Evolutionary conservation across 768 basidiomycete genomes (phyloP), one percentile per base, ranked within the genome.

Genomic region (Russula dissimulans): DNA sequence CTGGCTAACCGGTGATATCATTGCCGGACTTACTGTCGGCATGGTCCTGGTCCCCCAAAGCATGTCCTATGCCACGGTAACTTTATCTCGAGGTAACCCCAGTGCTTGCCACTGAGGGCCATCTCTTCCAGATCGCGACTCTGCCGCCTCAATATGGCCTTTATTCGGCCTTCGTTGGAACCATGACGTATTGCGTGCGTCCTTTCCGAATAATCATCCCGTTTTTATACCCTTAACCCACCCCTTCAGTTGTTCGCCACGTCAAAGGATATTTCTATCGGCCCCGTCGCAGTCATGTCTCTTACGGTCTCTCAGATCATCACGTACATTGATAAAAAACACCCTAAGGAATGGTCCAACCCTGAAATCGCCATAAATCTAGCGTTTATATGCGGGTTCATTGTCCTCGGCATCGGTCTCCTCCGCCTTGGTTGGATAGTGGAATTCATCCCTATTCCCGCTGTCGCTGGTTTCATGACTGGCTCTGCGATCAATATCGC

Each of bases 271-370:
- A 91, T 99, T 44, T 95, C 93, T n/a, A 98, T 99, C 66, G 97
- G 97, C 52, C 97, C 97, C 2, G 95, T 98, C 66, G 95, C 97
- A 8, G 95, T 99, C 70, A 97, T 99, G 94, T 95, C 92, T 2
- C 80, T 97, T 53, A 88, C 89, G 18, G 83, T 85, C 17, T 80
- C 91, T 8, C 84, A 91, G 70, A 84, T 97, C 64, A 89, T 97
- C 69, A 75, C 78, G 14, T 72, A 79, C 39, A 82, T 97, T 54
- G 68, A 86, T 46, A 67, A 75, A 0, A 67, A 70, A 10, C 74
- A 84, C 66, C 85, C 82, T 1, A 74, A 73, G n/a, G 68, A 76
- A 66, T 95, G 84, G 82, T 66, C 73, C 4, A 77, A 76, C 1
- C 85, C 89, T 1, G 77, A 84, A 58, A 97, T 99, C 60, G 97